phyloP scores from a whole-genome alignment of 768 basidiomycete genomes.

The Mycena maculata region DNA sequence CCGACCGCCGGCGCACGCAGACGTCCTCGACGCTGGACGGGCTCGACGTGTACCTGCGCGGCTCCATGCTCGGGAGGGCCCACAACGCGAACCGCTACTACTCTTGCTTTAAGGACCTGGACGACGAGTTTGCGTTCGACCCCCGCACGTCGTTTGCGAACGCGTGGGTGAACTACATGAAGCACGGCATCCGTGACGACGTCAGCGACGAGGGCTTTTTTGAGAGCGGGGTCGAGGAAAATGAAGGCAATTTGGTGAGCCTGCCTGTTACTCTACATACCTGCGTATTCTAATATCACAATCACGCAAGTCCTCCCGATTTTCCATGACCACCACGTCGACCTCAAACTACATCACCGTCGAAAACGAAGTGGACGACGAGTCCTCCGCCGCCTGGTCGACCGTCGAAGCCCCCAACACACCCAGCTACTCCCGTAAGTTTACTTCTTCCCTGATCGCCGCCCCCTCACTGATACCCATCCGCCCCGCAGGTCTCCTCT shows the following conservation, averaged over 20 bases:
- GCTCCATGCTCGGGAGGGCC: conserved; percentile 42
- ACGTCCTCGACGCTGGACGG: conserved; percentile 54
- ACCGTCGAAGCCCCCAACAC: conserved; percentile 33
- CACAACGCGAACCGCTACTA: conserved; percentile 43
- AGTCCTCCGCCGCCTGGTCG: conserved; percentile 19
- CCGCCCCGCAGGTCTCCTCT: conserved; percentile 14
- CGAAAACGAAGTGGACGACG: conserved; percentile 29
- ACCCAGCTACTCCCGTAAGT: conserved; percentile 25
- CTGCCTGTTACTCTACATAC: background rate
- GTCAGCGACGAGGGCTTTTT: conserved; percentile 35
- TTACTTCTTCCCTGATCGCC: too few relatives aligned
- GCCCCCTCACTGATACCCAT: background rate
- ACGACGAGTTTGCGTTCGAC: conserved; percentile 32
- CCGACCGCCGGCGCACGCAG: conserved; percentile 39
- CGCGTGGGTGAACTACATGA: conserved; percentile 14
- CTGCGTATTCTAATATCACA: background rate
- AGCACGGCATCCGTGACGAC: conserved; percentile 10
- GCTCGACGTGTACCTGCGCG: conserved; percentile 50
- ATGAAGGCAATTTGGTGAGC: conserved; percentile 23
- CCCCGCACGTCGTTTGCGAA: conserved; percentile 29
- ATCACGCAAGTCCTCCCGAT: conserved; percentile 15
- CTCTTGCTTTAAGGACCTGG: conserved; percentile 39
- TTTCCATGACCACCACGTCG: conserved; percentile 30
- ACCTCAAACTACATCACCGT: conserved; percentile 27
- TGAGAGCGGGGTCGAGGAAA: conserved; percentile 21